Evolutionary conservation across 179 eudicot genomes (phyloP).

Genomic region (Pouteria campechiana): DNA sequence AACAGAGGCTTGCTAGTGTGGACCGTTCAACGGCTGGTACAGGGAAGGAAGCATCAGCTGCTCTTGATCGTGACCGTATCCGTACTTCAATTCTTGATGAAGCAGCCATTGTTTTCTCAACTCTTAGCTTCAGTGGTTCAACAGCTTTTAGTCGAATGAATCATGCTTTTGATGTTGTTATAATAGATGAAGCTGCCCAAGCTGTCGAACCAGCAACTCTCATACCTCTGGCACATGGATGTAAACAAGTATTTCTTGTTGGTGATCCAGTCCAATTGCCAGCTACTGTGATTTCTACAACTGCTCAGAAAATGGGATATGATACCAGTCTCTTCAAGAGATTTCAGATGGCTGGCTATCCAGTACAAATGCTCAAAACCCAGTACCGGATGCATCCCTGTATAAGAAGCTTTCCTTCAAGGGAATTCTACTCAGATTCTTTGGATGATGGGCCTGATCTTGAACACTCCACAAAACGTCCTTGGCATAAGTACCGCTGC

Average conservation of each 20-base stretch:
- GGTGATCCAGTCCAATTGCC: slow-evolving; percentile 99
- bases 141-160: slow-evolving; percentile 58
- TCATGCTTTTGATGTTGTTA: slow-evolving; percentile 83
- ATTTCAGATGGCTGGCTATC: slow-evolving; percentile 91
- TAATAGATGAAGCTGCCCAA: slow-evolving; percentile 99
- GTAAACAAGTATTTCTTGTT: slow-evolving; percentile 95
- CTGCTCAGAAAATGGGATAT: slow-evolving; percentile 70
- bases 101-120: slow-evolving; percentile 94
- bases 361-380: slow-evolving; percentile 86
- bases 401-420: slow-evolving; percentile 90
- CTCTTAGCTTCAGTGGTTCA: slow-evolving; percentile 98
- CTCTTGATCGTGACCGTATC: slow-evolving; percentile 61
- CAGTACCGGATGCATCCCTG: slow-evolving; percentile 99
- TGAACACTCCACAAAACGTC: slow-evolving; percentile 50
- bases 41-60: slow-evolving; percentile 60
- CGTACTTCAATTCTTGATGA: slow-evolving; percentile 86
- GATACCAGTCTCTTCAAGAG: slow-evolving; percentile 94
- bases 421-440: slow-evolving; percentile 65
- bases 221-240: slow-evolving; percentile 79
- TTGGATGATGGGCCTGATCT: slow-evolving; percentile 80
- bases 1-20: slow-evolving; percentile 76
- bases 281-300: slow-evolving; percentile 86
- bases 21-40: slow-evolving; percentile 48
- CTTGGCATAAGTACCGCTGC: slow-evolving; percentile 77
- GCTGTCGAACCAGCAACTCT: slow-evolving; percentile 59